Conservation (phyloP, 495 filamentous ascomycete genomes). For the Penicillium egyptiacum region DNA sequence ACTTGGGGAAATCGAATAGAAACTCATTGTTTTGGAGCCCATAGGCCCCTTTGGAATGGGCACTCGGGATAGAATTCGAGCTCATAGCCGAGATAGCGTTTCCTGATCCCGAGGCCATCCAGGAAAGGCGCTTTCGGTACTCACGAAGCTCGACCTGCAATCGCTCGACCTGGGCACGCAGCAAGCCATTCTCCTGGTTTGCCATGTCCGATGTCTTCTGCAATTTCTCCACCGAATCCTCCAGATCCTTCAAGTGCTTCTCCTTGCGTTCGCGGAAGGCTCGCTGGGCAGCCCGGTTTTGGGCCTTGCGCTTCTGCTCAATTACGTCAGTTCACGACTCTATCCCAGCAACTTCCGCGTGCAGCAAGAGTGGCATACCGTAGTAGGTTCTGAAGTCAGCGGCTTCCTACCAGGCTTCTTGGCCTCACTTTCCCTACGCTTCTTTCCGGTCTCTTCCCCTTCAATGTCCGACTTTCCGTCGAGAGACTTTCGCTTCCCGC, state of each 20-base stretch:
- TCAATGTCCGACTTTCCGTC: slow-evolving; percentile 68
- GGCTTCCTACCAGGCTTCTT: slow-evolving; percentile 98
- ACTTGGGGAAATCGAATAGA: slow-evolving; percentile 92
- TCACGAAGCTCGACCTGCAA: slow-evolving; percentile 82
- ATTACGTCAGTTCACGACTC: slow-evolving; percentile 42
- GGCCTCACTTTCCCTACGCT: slow-evolving; percentile 76
- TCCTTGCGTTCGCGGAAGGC: slow-evolving; percentile 98
- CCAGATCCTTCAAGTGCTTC: slow-evolving; percentile 92
- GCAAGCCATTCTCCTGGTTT: slow-evolving; percentile 80
- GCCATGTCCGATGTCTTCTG: slow-evolving; percentile 80
- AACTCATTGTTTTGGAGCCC: slow-evolving; percentile 76
- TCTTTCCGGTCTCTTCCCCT: slow-evolving; percentile 67
- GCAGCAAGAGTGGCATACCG: slow-evolving; percentile 58
- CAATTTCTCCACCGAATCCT: slow-evolving; percentile 91
- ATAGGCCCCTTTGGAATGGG: slow-evolving; percentile 38
- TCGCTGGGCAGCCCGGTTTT: slow-evolving; percentile 94
- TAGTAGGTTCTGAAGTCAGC: slow-evolving; percentile 90
- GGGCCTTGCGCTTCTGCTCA: slow-evolving; percentile 93
- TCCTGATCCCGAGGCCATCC: slow-evolving; percentile 47
- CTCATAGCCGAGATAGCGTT: slow-evolving; percentile 51
- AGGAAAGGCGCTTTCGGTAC: slow-evolving; percentile 81
- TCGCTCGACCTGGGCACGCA: slow-evolving; percentile 83
- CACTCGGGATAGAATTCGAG: slow-evolving; percentile 42
- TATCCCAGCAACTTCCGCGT: neutral
- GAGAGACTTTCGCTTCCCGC: slow-evolving; percentile 78